phyloP scores from a whole-genome alignment of 1,284 basidiomycete genomes.

The Boletellus deceptivus region DNA sequence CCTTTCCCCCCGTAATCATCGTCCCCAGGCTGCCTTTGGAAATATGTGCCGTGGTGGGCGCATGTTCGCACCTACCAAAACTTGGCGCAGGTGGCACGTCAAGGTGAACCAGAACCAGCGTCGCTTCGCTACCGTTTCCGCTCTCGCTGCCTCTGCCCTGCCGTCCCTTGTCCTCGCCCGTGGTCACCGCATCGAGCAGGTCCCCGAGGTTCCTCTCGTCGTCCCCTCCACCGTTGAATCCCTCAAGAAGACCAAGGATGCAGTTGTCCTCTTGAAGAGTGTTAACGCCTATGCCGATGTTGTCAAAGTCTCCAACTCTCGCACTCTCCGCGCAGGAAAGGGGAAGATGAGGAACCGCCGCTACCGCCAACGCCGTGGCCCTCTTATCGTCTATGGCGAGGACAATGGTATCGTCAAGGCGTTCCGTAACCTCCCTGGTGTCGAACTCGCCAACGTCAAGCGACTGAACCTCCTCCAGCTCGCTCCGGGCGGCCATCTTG shows the following conservation, averaged over 20 bases:
- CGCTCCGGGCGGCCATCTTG: constrained; percentile 98
- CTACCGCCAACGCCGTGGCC: constrained; percentile 96
- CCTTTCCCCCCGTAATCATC: constrained; percentile 3
- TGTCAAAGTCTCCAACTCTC: constrained; percentile 95
- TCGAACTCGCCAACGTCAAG: constrained; percentile 95
- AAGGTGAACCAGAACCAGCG: constrained; percentile 99
- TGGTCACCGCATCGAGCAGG: constrained; percentile 97
- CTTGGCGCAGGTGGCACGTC: constrained; percentile 99
- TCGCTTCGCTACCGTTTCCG: constrained; percentile 97
- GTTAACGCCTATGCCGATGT: constrained; percentile 93
- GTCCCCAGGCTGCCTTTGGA: constrained; percentile 87
- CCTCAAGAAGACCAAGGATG: constrained; percentile 97
- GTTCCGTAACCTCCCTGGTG: constrained; percentile 98
- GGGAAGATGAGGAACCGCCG: constrained; percentile 98
- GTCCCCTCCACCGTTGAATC: constrained; percentile 79
- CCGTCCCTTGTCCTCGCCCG: constrained; percentile 98
- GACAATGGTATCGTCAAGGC: constrained; percentile 98
- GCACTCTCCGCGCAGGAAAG: constrained; percentile 96
- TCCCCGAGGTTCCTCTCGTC: constrained; percentile 97
- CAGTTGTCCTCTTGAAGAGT: constrained; percentile 90
- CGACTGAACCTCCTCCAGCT: constrained; percentile 98
- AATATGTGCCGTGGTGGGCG: constrained; percentile 99
- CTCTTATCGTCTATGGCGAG: constrained; percentile 96
- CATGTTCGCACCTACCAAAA: constrained; percentile 99
- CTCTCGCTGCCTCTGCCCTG: constrained; percentile 95